A percentile compares a stretch with the other conserved stretches of the same genome.
These are phyloP conservation scores for Agaricus sinodeliciosus DNA, from an alignment of 768 basidiomycete genomes.

Conservation along the genomic window DNA sequence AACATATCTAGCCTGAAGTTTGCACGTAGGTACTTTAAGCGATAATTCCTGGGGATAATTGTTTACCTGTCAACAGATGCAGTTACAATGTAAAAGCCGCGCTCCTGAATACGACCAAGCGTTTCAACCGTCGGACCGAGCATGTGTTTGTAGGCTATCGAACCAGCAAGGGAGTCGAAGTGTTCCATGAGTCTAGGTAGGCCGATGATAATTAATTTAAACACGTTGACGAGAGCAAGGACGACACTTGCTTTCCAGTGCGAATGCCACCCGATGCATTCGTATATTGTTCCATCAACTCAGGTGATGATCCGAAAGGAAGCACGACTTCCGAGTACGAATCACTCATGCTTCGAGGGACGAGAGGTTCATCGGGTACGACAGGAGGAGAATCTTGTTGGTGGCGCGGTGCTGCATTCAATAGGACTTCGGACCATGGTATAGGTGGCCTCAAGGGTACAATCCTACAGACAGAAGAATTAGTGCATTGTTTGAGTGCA, in stretches of 20 bases:
- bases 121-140: slow-evolving; percentile 56
- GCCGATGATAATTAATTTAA: background rate
- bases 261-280: slow-evolving; percentile 68
- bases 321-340: slow-evolving; percentile 63
- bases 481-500: background rate
- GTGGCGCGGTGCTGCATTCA: slow-evolving; percentile 27
- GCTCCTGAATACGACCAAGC: slow-evolving; percentile 48
- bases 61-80: slow-evolving; percentile 71
- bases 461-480: slow-evolving; percentile 27
- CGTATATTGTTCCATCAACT: slow-evolving; percentile 60
- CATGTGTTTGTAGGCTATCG: slow-evolving; percentile 80
- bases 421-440: slow-evolving; percentile 55
- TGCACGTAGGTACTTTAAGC: background rate
- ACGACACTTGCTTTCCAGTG: slow-evolving; percentile 45
- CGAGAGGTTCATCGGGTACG: slow-evolving; percentile 21
- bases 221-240: background rate
- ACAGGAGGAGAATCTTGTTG: slow-evolving; percentile 12
- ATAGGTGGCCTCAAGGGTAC: slow-evolving; percentile 47
- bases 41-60: too few species aligned
- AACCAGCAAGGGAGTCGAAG: slow-evolving; percentile 79
- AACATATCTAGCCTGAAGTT: slow-evolving; percentile 60
- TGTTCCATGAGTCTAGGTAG: slow-evolving; percentile 61
- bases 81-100: slow-evolving; percentile 78
- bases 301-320: slow-evolving; percentile 53
- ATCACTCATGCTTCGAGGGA: slow-evolving; percentile 58